Base-by-base conservation (phyloP, 2,329 filamentous ascomycete genomes). In the Alternaria gaisen region DNA sequence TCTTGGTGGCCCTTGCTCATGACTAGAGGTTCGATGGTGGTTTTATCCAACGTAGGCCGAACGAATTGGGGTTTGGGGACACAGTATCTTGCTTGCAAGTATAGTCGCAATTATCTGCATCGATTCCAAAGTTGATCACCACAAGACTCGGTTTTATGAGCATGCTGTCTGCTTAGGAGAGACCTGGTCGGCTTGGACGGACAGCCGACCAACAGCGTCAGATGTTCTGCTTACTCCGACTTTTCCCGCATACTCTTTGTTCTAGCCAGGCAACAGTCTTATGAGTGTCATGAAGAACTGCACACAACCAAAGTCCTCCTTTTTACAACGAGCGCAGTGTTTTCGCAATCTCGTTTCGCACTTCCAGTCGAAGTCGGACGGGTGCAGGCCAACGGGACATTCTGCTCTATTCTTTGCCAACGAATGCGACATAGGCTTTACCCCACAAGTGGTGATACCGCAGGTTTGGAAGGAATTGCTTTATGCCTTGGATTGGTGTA, bases 161-260 rank as follows among this genome's bases (percentile, higher is more conserved):
- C n/a, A 11, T 10, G 4, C 14, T 52, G 16, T 20, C 20, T 16
- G 36, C 28, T 4, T 18, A 52, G 50, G 6, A 41, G 16, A 22
- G n/a, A 16, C 24, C 0, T n/a, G 14, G 43, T 48, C 52, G 51
- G 56, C 14, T 24, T 14, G 14, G 12, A 48, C 51, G 34, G 43
- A 36, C 20, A 32, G n/a, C 56, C 56, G 51, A 41, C 28, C 4
- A 36, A 24, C 53, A 53, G 28, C 51, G 28, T 50, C 43, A 22
- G 12, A 7, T 38, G 20, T 28, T 38, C 18, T 18, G 20, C 42
- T 34, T 48, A 24, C 43, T 50, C 51, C 51, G 56, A 24, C 28
- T 28, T n/a, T n/a, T 48, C 22, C 56, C 51, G 51, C 43, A 20
- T 3, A 24, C 11, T 24, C 12, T 14, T 41, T 18, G 7, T 18